Conservation (phyloP, 345 rosid genomes). For the Gossypium anomalum region DNA sequence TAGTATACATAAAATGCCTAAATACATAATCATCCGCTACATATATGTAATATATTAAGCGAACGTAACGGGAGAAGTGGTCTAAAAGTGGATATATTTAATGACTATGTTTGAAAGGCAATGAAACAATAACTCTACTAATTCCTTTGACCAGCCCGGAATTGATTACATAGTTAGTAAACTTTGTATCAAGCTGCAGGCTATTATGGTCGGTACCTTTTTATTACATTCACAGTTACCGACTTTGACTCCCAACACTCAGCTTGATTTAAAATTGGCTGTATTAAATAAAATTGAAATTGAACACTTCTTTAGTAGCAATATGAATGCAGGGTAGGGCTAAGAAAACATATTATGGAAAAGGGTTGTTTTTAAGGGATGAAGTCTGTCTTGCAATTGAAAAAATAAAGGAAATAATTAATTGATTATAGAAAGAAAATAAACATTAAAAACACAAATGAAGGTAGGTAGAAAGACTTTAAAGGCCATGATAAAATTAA, state of each 20-base stretch:
- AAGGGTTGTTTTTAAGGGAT: too few species aligned
- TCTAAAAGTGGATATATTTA: not conserved
- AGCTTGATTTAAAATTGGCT: too few species aligned
- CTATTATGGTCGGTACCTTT: not conserved
- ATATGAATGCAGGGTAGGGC: too few species aligned
- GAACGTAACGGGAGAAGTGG: not conserved
- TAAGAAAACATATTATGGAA: too few species aligned
- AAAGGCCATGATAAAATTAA: conserved; percentile 29
- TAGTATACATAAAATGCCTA: too few species aligned
- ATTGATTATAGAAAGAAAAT: not conserved
- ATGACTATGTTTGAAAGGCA: not conserved
- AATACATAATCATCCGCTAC: too few species aligned
- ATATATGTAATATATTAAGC: too few species aligned
- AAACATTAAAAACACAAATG: conserved; percentile 16
- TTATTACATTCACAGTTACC: not conserved
- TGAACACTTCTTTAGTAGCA: too few species aligned
- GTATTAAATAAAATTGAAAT: too few species aligned
- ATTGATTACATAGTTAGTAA: not conserved
- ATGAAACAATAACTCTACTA: not conserved
- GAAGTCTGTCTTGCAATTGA: too few species aligned
- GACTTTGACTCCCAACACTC: not conserved
- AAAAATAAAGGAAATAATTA: not conserved
- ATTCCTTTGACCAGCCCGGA: not conserved
- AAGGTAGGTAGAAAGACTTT: conserved; percentile 26
- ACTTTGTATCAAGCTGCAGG: not conserved